phyloP scores from a whole-genome alignment of 345 rosid species.

The Hirschfeldia incana region DNA sequence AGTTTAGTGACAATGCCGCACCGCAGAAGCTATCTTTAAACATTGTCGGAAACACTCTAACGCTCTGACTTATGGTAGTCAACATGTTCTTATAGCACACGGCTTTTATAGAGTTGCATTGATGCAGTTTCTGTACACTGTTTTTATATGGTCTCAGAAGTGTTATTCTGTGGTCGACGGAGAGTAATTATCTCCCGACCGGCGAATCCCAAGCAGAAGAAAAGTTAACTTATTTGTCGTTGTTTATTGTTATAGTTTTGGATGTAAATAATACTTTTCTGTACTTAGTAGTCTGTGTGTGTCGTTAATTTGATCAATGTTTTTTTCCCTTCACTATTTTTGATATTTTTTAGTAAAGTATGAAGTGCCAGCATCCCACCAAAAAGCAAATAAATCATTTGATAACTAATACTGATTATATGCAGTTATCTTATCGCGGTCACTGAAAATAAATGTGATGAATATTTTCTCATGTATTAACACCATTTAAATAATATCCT shows the following conservation, averaged over 20 bases:
- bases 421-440: too few relatives aligned
- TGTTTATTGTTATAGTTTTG: slow-evolving; percentile 24
- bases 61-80: slow-evolving; percentile 38
- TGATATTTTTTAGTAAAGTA: not conserved
- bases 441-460: too few relatives aligned
- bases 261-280: slow-evolving; percentile 33
- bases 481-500: too few relatives aligned
- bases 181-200: slow-evolving; percentile 29
- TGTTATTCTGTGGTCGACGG: slow-evolving; percentile 32
- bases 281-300: slow-evolving; percentile 11
- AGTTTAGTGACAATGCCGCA: slow-evolving; percentile 23
- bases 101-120: not conserved
- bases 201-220: slow-evolving; percentile 23
- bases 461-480: too few relatives aligned
- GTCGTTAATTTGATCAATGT: slow-evolving; percentile 9
- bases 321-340: not conserved
- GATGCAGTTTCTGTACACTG: slow-evolving; percentile 28
- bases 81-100: slow-evolving; percentile 51
- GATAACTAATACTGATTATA: not conserved
- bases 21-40: slow-evolving; percentile 11
- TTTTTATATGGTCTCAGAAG: slow-evolving; percentile 21
- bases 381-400: not conserved
- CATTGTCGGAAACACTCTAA: slow-evolving; percentile 14
- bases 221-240: slow-evolving; percentile 13
- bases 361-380: not conserved